phyloP scores from a whole-genome alignment of 768 basidiomycete genomes.

The Postia placenta region DNA sequence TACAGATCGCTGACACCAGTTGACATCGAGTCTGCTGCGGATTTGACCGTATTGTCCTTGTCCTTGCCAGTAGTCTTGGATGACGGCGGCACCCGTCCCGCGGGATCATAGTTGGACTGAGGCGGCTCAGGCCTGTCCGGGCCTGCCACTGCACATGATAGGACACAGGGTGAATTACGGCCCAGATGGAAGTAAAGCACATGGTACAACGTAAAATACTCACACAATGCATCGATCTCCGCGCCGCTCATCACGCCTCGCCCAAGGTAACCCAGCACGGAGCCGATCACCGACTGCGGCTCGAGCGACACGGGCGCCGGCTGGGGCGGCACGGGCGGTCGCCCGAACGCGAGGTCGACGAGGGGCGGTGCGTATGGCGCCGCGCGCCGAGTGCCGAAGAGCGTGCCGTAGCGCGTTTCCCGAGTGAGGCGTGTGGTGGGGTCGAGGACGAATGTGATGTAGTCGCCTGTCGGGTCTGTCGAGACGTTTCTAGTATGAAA shows the following conservation, averaged over 20 bases:
- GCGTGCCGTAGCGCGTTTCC: constrained; percentile 41
- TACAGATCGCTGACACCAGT: constrained; percentile 24
- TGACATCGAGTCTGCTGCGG: constrained; percentile 16
- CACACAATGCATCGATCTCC: constrained; percentile 55
- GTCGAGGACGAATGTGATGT: constrained; percentile 32
- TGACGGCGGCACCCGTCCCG: neutral
- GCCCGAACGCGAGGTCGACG: constrained; percentile 42
- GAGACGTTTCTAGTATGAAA: constrained; percentile 27
- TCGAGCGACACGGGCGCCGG: constrained; percentile 59
- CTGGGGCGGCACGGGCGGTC: constrained; percentile 41
- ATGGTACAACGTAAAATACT: constrained; percentile 14
- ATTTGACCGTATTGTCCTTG: constrained; percentile 10
- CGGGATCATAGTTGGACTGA: constrained; percentile 2
- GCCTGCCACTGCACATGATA: constrained; percentile 47
- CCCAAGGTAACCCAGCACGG: constrained; percentile 41
- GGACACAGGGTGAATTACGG: neutral
- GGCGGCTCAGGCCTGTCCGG: constrained; percentile 52
- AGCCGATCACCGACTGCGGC: constrained; percentile 47
- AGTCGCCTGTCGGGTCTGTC: constrained; percentile 50
- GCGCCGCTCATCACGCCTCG: constrained; percentile 40
- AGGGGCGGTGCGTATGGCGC: constrained; percentile 38
- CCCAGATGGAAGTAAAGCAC: neutral
- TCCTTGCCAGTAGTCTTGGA: neutral
- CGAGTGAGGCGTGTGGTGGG: constrained; percentile 26
- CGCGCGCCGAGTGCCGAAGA: constrained; percentile 51